A percentile compares a stretch with the other conserved stretches of the same genome.
Evolutionary conservation across 1,139 yeast genomes (phyloP).

Genomic region (Protomyces lactucae-debilis): DNA sequence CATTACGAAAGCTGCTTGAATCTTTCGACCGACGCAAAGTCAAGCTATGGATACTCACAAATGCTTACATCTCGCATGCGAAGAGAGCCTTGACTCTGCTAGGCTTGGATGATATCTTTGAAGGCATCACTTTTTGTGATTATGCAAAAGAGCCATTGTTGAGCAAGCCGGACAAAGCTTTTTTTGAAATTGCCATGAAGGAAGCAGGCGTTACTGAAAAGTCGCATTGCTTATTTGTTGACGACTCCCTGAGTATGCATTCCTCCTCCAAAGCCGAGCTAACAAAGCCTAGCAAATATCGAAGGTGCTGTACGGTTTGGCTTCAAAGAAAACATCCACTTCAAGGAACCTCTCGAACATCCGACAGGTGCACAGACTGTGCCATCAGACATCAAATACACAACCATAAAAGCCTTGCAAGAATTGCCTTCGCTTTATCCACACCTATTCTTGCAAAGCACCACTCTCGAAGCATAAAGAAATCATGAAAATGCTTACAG

Average conservation of each 20-base stretch:
- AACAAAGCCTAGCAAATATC: slow-evolving; percentile 45
- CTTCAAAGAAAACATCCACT: slow-evolving; percentile 53
- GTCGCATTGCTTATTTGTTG: slow-evolving; percentile 60
- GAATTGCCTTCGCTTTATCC: slow-evolving; percentile 11
- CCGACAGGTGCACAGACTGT: slow-evolving; percentile 1
- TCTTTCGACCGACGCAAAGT: slow-evolving; percentile 45
- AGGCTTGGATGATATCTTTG: slow-evolving; percentile 85
- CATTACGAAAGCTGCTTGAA: slow-evolving; percentile 40
- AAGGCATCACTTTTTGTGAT: slow-evolving; percentile 88
- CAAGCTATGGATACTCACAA: slow-evolving; percentile 81
- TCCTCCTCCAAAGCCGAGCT: not conserved
- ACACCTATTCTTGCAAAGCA: not conserved
- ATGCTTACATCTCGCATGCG: slow-evolving; percentile 90
- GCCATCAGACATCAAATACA: not conserved
- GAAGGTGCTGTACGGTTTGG: slow-evolving; percentile 45
- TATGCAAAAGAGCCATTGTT: slow-evolving; percentile 57
- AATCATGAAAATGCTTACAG: not conserved
- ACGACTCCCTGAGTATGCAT: slow-evolving; percentile 46
- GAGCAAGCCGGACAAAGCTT: slow-evolving; percentile 69
- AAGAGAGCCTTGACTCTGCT: slow-evolving; percentile 61
- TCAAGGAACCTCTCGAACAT: slow-evolving; percentile 44
- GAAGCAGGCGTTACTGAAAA: slow-evolving; percentile 56
- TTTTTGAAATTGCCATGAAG: slow-evolving; percentile 47
- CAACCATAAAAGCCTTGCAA: not conserved
- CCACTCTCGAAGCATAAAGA: not conserved